phyloP scores from a whole-genome alignment of 768 basidiomycete genomes.

The Phlebiopsis flavidoalba region DNA sequence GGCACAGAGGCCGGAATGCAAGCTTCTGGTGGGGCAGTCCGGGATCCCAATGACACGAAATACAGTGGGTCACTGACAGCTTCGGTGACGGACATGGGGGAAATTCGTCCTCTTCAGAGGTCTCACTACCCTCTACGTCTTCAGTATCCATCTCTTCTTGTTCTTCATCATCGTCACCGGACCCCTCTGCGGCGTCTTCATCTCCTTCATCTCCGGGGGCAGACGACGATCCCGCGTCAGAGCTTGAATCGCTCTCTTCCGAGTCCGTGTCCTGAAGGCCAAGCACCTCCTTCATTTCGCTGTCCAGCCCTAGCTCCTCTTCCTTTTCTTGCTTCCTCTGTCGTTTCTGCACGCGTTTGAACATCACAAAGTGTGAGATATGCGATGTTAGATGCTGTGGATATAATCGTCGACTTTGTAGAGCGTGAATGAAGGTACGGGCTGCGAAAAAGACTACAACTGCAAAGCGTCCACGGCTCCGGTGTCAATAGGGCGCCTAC shows the following conservation, averaged over 20 bases:
- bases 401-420: too few relatives aligned
- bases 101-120: conserved; percentile 21
- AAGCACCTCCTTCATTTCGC: conserved; percentile 56
- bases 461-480: background rate
- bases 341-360: conserved; percentile 73
- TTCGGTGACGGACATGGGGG: conserved; percentile 50
- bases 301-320: conserved; percentile 59
- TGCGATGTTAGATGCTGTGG: too few relatives aligned
- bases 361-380: conserved; percentile 40
- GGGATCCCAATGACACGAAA: conserved; percentile 48
- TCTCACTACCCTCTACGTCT: conserved; percentile 20
- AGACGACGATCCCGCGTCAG: conserved; percentile 25
- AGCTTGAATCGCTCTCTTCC: conserved; percentile 50
- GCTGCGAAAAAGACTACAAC: too few relatives aligned
- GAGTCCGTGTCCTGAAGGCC: conserved; percentile 75
- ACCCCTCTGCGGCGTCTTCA: conserved; percentile 17
- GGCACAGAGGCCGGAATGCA: conserved; percentile 69
- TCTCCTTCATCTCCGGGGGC: conserved; percentile 18
- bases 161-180: conserved; percentile 14
- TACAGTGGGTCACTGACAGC: conserved; percentile 64
- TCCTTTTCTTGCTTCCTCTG: conserved; percentile 56
- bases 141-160: conserved; percentile 23
- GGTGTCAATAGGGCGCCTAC: background rate
- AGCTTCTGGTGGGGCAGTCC: conserved; percentile 54
- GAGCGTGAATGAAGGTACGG: too few relatives aligned